A percentile compares a stretch with the other conserved stretches of the same genome.
Conservation (phyloP, 495 filamentous ascomycete species). For the Talaromyces proteolyticus region DNA sequence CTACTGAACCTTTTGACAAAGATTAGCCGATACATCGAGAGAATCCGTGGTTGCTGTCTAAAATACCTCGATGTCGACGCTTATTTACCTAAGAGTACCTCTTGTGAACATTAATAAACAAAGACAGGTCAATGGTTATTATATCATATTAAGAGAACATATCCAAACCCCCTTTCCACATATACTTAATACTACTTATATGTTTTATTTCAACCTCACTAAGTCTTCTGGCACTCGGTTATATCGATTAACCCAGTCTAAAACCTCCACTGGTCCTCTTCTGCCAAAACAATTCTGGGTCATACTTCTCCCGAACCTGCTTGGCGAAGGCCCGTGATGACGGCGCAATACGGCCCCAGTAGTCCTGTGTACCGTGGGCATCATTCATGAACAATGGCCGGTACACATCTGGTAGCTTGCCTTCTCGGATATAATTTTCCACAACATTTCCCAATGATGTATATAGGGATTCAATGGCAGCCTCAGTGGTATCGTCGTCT, state of each 20-base stretch:
- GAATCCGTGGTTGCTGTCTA: too few species aligned
- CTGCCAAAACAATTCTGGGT: conserved; percentile 52
- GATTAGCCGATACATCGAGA: too few species aligned
- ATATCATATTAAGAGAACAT: too few species aligned
- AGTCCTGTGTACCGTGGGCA: conserved; percentile 50
- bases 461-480: conserved; percentile 39
- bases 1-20: too few species aligned
- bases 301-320: conserved; percentile 37
- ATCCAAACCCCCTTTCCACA: too few species aligned
- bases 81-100: too few species aligned
- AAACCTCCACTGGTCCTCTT: conserved; percentile 50
- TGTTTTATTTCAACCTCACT: too few species aligned
- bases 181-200: too few species aligned
- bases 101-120: too few species aligned
- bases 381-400: conserved; percentile 59
- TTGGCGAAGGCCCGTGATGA: conserved; percentile 38
- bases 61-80: too few species aligned
- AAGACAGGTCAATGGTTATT: too few species aligned
- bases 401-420: conserved; percentile 43
- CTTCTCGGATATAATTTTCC: conserved; percentile 31
- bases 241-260: conserved; percentile 19
- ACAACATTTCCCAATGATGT: conserved; percentile 23
- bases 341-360: conserved; percentile 47
- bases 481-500: conserved; percentile 41
- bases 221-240: too few species aligned